Base-by-base conservation (phyloP, 2,329 filamentous ascomycete species). In the Microsporum canis region DNA sequence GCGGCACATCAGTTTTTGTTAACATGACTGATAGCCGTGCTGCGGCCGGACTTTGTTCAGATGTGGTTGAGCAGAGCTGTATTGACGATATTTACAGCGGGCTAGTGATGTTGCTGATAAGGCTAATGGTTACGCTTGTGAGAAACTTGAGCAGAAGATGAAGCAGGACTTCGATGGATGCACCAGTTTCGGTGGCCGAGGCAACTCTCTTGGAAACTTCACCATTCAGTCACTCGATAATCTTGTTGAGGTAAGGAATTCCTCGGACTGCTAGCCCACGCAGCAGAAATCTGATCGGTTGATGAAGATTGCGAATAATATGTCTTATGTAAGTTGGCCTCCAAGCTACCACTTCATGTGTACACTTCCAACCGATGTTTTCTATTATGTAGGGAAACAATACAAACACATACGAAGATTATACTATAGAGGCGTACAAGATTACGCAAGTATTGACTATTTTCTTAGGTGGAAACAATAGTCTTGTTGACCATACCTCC, bases 401-500 rank as follows among this genome's bases (percentile, higher is more conserved):
- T 34, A 59, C 63, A 6, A 49, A 34, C 10, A 43, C 36, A 7
- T 31, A 58, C 5, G 10, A 47, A 2, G 60, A 38, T 3, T 41
- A 63, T 27, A 45, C 39, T 3, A 39, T 64, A 14, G 53, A 65
- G 14, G 58, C 60, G 17, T 66, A 63, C 38, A 63, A 63, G 34
- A 65, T 65, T 12, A 66, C 61, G 0, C 60, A 64, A 0, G 60
- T 65, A 8, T 55, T 65, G 12, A 66, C 65, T 10, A 60, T 65
- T 14, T 65, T 65, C 17, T 31, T 56, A 3, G 27, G 47, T 1
- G 38, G 47, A 17, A 60, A 61, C 14, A 51, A 33, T 34, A 66
- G 45, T 43, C 34, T 61, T 12, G 60, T 65, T 3, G 38, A 64
- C 38, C 27, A 58, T n/a, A 59, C 64, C 45, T 61, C 60, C n/a